Conservation (phyloP, 2,329 filamentous ascomycete species). For the Microsporum audouinii region DNA sequence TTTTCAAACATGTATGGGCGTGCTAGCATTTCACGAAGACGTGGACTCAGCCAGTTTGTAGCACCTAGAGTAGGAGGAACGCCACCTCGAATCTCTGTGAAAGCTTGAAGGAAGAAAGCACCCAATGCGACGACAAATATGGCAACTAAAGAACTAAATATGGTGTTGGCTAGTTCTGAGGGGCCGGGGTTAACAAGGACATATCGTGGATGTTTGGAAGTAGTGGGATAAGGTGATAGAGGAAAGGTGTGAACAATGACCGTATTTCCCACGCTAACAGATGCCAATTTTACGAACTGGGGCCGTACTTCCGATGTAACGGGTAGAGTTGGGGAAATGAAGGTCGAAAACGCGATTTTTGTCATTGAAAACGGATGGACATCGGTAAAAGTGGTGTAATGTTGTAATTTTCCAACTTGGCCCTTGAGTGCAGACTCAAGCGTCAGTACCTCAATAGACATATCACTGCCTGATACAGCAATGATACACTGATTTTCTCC, state of each 20-base stretch:
- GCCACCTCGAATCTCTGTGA: conserved; percentile 50
- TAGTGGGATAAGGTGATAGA: conserved; percentile 39
- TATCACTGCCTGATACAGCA: conserved; percentile 68
- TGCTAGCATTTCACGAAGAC: conserved; percentile 34
- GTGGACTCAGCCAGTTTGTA: conserved; percentile 44
- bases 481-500: conserved; percentile 66
- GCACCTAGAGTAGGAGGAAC: conserved; percentile 47
- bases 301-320: conserved; percentile 38
- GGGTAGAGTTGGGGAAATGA: conserved; percentile 41
- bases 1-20: conserved; percentile 28
- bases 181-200: conserved; percentile 52
- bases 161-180: conserved; percentile 42
- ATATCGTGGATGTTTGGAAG: conserved; percentile 51
- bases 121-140: conserved; percentile 52
- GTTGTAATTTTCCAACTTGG: conserved; percentile 38
- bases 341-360: conserved; percentile 41
- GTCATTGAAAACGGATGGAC: conserved; percentile 51
- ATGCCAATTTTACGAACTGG: conserved; percentile 64
- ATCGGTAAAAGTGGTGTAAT: conserved; percentile 42
- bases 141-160: conserved; percentile 46
- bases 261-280: conserved; percentile 67
- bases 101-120: conserved; percentile 50
- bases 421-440: conserved; percentile 50
- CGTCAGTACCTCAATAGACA: conserved; percentile 65
- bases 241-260: conserved; percentile 71